These are phyloP conservation scores for Amanita brunnescens DNA, from an alignment of 768 basidiomycete species.

Conservation along the genomic window DNA sequence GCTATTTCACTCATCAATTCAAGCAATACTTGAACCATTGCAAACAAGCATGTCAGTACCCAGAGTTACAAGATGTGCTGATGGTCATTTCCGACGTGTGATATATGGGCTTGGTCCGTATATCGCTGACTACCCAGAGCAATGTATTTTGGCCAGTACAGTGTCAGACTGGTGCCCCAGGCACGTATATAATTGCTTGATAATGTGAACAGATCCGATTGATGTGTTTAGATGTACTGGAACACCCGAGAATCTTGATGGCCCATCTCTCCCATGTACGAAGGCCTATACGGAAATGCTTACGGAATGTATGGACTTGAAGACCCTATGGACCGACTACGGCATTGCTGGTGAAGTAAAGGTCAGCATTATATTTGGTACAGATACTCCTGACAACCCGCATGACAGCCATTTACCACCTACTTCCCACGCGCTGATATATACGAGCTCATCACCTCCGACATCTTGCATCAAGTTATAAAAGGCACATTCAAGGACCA, in stretches of 20 bases:
- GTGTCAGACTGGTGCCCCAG: slow-evolving; percentile 13
- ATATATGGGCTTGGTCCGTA: slow-evolving; percentile 14
- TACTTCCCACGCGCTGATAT: slow-evolving; percentile 12
- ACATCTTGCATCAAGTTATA: slow-evolving; percentile 10
- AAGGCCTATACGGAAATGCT: background rate
- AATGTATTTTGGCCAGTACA: slow-evolving; percentile 11
- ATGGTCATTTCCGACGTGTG: slow-evolving; percentile 11
- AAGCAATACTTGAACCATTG: slow-evolving; percentile 11
- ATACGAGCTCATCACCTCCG: slow-evolving; percentile 2
- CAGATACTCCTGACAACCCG: background rate
- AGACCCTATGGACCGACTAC: background rate
- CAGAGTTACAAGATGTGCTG: slow-evolving; percentile 11
- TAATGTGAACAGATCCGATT: background rate
- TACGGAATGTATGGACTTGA: background rate
- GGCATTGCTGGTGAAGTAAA: background rate
- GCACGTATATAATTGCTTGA: background rate
- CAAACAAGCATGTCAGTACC: slow-evolving; percentile 11
- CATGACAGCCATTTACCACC: slow-evolving; percentile 11
- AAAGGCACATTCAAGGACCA: slow-evolving; percentile 4
- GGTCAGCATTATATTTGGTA: background rate
- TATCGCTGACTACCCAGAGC: slow-evolving; percentile 16
- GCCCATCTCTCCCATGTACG: background rate
- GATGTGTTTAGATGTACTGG: background rate
- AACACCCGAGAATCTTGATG: background rate
- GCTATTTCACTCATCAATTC: slow-evolving; percentile 14